Evolutionary conservation across 148 eudicot species (phyloP).

Genomic region (Linanthus parryae): DNA sequence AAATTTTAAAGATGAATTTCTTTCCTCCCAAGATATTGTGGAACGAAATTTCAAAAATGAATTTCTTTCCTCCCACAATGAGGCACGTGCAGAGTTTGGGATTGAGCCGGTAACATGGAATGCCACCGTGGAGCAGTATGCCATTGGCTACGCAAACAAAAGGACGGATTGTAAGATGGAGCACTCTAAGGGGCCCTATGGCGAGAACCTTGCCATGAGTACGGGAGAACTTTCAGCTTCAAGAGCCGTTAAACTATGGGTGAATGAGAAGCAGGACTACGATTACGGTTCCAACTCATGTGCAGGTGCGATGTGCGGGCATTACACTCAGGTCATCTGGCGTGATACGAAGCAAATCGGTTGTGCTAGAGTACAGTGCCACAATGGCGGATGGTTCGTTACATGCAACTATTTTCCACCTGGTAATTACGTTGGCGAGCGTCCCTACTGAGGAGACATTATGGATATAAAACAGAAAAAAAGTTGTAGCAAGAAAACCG

Average conservation of each 20-base stretch:
- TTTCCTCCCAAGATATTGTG: conserved; percentile 30
- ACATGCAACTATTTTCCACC: conserved; percentile 30
- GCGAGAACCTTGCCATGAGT: conserved; percentile 27
- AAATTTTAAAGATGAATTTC: too few relatives aligned
- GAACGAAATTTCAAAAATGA: too few relatives aligned
- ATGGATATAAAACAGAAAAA: too few relatives aligned
- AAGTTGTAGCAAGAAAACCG: too few relatives aligned
- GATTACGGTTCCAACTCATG: conserved; percentile 26
- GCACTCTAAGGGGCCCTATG: conserved; percentile 30
- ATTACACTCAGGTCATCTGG: conserved; percentile 40
- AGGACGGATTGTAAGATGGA: conserved; percentile 24
- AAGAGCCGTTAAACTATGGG: conserved; percentile 23
- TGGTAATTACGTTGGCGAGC: conserved; percentile 14
- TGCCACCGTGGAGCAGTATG: conserved; percentile 20
- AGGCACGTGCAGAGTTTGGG: conserved; percentile 28
- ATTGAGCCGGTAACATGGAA: conserved; percentile 24
- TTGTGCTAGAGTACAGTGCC: conserved; percentile 30
- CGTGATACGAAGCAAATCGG: conserved; percentile 23
- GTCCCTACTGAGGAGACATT: conserved; percentile 26
- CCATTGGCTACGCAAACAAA: conserved; percentile 22
- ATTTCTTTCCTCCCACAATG: conserved; percentile 28
- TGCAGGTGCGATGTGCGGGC: conserved; percentile 20
- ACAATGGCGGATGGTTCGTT: conserved; percentile 16
- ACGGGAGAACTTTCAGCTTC: conserved; percentile 7
- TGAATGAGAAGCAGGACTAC: conserved; percentile 23